Base-by-base conservation (phyloP, 2,329 filamentous ascomycete species). In the Thielaviopsis punctulata region DNA sequence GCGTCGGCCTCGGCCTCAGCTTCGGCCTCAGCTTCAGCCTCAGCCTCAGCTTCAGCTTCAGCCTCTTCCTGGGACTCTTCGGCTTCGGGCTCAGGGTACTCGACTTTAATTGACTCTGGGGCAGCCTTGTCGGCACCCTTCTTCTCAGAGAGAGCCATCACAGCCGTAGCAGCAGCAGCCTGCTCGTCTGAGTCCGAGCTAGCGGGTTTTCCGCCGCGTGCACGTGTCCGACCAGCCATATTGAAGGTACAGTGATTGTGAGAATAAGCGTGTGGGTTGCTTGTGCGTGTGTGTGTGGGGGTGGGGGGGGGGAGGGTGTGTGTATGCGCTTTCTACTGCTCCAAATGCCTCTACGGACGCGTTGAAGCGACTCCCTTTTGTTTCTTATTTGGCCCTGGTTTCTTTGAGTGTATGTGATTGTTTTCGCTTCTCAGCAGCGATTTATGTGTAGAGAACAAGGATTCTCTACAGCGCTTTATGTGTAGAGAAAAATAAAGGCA, bases 191-290 rank as follows among this genome's bases (percentile, higher is more conserved):
- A 52, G 15, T 55, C 53, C 9, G 30, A 43, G 15, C 22, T 36
- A 23, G 22, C 36, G 19, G 46, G 24, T 36, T 55, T 52, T n/a
- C 53, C 53, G 9, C 53, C 49, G 22, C 36, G 51, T 25, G 53
- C 41, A 25, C 53, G 53, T 55, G 53, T 55, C 49, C 53, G 49
- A 18, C 53, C 53, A 49, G 45, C 49, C 53, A 55, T 55, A 36
- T 21, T 30, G 46, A 24, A 43, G n/a, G n/a, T n/a, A n/a, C n/a
- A n/a, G n/a, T n/a, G n/a, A n/a, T 4, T 15, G 15, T 33, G 8
- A n/a, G n/a, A n/a, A n/a, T n/a, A n/a, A n/a, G n/a, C 5, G 30
- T 27, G 25, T 27, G 5, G 25, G 25, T 27, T 5, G 6, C 10
- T 27, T 5, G 25, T 27, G 25, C 10, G 39, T 9, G 18, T n/a